Conservation (phyloP, 1,139 yeast species). For the Yamadazyma songkhlaensis region DNA sequence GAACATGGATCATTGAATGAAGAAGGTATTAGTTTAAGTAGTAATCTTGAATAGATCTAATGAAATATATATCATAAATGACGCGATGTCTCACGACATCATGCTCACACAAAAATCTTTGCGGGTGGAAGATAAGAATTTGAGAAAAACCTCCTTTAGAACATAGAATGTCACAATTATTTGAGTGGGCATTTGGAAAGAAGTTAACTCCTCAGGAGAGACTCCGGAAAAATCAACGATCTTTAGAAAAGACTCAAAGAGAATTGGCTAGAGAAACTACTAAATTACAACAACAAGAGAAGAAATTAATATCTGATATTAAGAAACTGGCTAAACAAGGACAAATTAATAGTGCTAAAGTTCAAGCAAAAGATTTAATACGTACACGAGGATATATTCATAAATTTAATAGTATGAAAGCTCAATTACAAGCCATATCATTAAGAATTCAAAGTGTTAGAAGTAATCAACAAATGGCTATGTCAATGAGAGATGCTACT, state of each 20-base stretch:
- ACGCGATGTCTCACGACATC: no score
- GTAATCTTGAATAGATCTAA: slow-evolving; percentile 17
- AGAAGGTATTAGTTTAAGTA: slow-evolving; percentile 14
- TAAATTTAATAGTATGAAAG: slow-evolving; percentile 91
- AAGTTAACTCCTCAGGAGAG: slow-evolving; percentile 91
- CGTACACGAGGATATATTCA: slow-evolving; percentile 80
- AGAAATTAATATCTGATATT: slow-evolving; percentile 79
- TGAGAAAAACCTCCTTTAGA: not conserved
- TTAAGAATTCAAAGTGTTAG: slow-evolving; percentile 87
- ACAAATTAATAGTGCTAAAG: slow-evolving; percentile 84
- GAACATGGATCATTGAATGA: slow-evolving; percentile 23
- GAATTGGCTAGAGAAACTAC: slow-evolving; percentile 85
- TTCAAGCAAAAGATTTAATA: slow-evolving; percentile 92
- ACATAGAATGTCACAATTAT: slow-evolving; percentile 45
- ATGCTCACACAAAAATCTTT: not conserved
- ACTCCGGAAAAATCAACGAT: slow-evolving; percentile 91
- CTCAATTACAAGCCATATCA: slow-evolving; percentile 92
- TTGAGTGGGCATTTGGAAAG: slow-evolving; percentile 97
- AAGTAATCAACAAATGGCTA: slow-evolving; percentile 93
- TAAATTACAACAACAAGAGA: slow-evolving; percentile 88
- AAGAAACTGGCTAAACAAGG: slow-evolving; percentile 89
- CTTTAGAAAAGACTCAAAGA: slow-evolving; percentile 89
- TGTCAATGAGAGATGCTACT: slow-evolving; percentile 95
- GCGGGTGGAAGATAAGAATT: not conserved
- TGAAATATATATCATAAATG: not conserved